Percentiles rank a stretch among this genome's conserved stretches.
These are phyloP conservation scores for Myxozyma geophila DNA, from an alignment of 805 yeast genomes.

Conservation along the genomic window DNA sequence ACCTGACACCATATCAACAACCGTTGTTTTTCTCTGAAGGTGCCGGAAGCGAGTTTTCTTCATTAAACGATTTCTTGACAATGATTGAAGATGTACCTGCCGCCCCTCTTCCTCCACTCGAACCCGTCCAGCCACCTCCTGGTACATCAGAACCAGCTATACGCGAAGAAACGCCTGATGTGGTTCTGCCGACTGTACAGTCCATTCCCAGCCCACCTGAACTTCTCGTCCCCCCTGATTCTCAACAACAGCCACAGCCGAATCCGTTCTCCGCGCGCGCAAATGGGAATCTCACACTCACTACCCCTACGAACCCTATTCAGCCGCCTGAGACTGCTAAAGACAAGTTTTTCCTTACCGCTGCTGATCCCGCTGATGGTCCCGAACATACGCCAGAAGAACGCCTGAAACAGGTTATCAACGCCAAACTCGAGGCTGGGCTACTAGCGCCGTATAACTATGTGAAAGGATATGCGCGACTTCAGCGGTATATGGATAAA, in stretches of 20 bases:
- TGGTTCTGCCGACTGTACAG: constrained; percentile 3
- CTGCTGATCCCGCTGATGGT: constrained; percentile 90
- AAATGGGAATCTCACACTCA: constrained; percentile 29
- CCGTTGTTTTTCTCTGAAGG: constrained; percentile 88
- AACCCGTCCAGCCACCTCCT: not conserved
- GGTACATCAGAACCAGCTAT: not conserved
- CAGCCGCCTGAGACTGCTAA: constrained; percentile 66
- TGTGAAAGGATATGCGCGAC: constrained; percentile 88
- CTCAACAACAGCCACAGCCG: not conserved
- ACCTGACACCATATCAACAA: constrained; percentile 39
- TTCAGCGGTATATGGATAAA: constrained; percentile 89
- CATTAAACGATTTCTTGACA: constrained; percentile 83
- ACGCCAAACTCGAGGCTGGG: constrained; percentile 94
- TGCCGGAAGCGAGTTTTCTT: constrained; percentile 81
- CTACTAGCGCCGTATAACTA: constrained; percentile 89
- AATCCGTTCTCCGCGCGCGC: constrained; percentile 27
- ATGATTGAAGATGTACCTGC: constrained; percentile 71
- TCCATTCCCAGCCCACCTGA: not conserved
- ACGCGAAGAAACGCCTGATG: constrained; percentile 5
- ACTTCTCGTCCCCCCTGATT: not conserved
- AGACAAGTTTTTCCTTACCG: constrained; percentile 91
- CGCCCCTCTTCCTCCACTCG: not conserved
- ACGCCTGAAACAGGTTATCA: constrained; percentile 86
- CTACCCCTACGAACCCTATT: constrained; percentile 13
- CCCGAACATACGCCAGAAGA: constrained; percentile 89